These are phyloP conservation scores for Trametes cingulata DNA, from an alignment of 768 basidiomycete genomes.

Conservation along the genomic window DNA sequence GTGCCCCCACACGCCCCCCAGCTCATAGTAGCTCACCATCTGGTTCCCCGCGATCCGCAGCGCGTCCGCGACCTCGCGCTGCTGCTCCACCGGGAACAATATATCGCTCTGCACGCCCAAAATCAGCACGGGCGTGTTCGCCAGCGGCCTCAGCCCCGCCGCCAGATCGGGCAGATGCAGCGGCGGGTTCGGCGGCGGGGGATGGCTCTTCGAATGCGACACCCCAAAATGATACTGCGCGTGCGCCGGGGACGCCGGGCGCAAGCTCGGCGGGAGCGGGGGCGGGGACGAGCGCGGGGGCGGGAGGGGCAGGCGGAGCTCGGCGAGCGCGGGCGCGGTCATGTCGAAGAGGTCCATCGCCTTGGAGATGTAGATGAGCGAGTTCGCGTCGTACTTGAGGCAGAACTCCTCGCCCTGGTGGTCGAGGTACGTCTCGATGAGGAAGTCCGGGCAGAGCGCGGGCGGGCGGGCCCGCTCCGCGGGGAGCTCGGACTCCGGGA, in stretches of 20 bases:
- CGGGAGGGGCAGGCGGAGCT: constrained; percentile 55
- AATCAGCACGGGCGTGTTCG: constrained; percentile 77
- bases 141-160: constrained; percentile 72
- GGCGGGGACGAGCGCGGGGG: constrained; percentile 29
- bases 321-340: constrained; percentile 72
- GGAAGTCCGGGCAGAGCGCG: constrained; percentile 92
- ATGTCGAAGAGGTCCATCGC: constrained; percentile 99
- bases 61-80: constrained; percentile 91
- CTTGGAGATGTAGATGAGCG: constrained; percentile 97
- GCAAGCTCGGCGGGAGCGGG: constrained; percentile 32
- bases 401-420: constrained; percentile 97
- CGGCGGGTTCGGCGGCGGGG: constrained; percentile 70
- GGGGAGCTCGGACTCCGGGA: constrained; percentile 35
- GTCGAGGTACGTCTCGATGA: constrained; percentile 98
- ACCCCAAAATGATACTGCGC: constrained; percentile 27
- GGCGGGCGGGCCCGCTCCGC: constrained; percentile 44
- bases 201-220: constrained; percentile 69
- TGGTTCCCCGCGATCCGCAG: constrained; percentile 87
- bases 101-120: constrained; percentile 97
- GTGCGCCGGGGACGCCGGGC: constrained; percentile 23
- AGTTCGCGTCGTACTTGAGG: constrained; percentile 96
- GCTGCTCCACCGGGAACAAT: constrained; percentile 95
- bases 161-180: constrained; percentile 78
- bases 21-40: constrained; percentile 91
- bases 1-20: constrained; percentile 99